Percentiles rank a stretch among this genome's conserved stretches.
phyloP scores from a whole-genome alignment of 441 rosid species.

The Aquilaria agallochum region DNA sequence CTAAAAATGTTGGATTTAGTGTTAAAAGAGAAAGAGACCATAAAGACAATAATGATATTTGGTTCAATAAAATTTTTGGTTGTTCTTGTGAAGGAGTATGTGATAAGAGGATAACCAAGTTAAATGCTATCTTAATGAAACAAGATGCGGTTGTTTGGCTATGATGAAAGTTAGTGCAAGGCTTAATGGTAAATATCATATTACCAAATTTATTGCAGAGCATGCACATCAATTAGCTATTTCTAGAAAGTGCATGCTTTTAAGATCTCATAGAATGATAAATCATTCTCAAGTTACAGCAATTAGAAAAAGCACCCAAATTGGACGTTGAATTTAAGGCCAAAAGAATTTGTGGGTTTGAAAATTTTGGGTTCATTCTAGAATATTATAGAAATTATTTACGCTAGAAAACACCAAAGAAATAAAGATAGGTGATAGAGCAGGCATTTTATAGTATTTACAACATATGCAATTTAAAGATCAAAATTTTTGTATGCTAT shows the following conservation, averaged over 20 bases:
- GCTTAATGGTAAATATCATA: background rate
- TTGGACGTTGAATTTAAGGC: background rate
- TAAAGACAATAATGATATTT: slow-evolving; percentile 5
- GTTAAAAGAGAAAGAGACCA: slow-evolving; percentile 18
- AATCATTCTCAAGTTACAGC: background rate
- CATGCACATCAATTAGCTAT: background rate
- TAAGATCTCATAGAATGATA: background rate
- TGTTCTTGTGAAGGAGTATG: slow-evolving; percentile 18
- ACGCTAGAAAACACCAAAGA: background rate
- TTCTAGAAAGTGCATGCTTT: background rate
- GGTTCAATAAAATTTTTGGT: slow-evolving; percentile 3
- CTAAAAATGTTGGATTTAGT: slow-evolving; percentile 11
- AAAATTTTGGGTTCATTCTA: background rate
- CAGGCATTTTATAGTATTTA: slow-evolving; percentile 8
- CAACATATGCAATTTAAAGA: slow-evolving; percentile 11
- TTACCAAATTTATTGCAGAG: background rate
- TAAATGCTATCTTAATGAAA: background rate
- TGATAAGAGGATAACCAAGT: background rate
- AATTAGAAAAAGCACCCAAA: background rate
- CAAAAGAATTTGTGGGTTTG: background rate
- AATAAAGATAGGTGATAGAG: slow-evolving; percentile 10
- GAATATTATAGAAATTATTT: background rate
- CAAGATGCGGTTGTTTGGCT: background rate
- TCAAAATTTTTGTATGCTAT: slow-evolving; percentile 15
- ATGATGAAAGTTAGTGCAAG: background rate